Percentiles rank a stretch among this genome's conserved stretches.
These are phyloP conservation scores for Eleusine coracana DNA, from an alignment of 176 grass and related monocot genomes.

Conservation along the genomic window DNA sequence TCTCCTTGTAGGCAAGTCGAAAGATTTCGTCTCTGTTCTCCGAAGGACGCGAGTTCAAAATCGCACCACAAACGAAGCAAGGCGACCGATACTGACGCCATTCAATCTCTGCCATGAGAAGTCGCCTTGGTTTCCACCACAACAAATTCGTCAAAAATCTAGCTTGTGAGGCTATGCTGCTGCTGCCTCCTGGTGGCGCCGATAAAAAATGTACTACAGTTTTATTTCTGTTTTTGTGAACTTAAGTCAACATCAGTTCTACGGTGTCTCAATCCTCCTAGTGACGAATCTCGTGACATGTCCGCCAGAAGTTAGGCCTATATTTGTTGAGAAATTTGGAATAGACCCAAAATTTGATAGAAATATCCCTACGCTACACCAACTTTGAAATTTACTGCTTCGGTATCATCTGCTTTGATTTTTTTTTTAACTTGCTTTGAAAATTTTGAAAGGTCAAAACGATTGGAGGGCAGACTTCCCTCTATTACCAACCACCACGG, in stretches of 20 bases:
- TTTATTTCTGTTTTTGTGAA: background rate
- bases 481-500: background rate
- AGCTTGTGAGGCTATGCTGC: background rate
- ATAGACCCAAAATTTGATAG: background rate
- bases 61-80: conserved; percentile 4
- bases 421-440: no score
- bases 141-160: conserved; percentile 14
- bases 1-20: background rate
- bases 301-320: background rate
- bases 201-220: background rate
- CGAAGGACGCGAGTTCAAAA: background rate
- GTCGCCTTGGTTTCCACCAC: background rate
- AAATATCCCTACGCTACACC: background rate
- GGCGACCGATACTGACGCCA: no score
- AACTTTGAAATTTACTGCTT: background rate
- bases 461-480: background rate
- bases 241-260: background rate
- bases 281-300: background rate
- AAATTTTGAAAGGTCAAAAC: background rate
- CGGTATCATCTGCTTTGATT: background rate
- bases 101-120: conserved; percentile 16
- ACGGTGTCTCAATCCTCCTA: background rate
- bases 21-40: conserved; percentile 30
- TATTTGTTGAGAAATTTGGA: background rate
- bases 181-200: background rate